Base-by-base conservation (phyloP, 139 green algal genomes). In the Chlorella sp. region DNA sequence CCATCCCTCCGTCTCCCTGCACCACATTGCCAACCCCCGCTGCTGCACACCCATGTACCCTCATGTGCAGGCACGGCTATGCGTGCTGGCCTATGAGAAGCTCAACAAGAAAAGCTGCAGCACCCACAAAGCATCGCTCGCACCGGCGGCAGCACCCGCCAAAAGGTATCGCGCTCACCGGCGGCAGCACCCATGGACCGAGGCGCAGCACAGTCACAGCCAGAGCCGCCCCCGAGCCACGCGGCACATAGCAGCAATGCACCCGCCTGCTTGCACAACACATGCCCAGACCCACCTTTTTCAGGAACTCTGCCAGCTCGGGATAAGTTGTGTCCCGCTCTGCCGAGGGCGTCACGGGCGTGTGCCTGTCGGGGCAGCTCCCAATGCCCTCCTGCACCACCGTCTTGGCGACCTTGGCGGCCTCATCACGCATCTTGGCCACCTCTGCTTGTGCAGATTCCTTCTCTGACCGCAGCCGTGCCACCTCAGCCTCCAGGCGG, bases 251-350 rank as follows among this genome's bases (percentile, higher is more conserved):
- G 75, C 32, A 82, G 12, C 28, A 64, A 9, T 22, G 21, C 39
- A 64, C 69, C 40, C n/a, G 42, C 3, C 57, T 53, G 26, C 39
- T 14, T 14, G 32, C 57, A 69, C 40, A 79, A 9, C 61, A 84
- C 60, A n/a, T 1, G 66, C 40, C 9, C 34, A 19, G 68, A 34
- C 40, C 32, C 37, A 94, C 91, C 92, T 90, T 90, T 36, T 89
- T 87, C 36, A 95, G 71, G 2, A 94, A 64, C 2, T 88, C 81
- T 1, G 91, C 93, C 40, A 95, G 88, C 82, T 93, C 91, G 18
- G 92, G 92, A 28, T 95, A 79, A 0, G 82, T 37, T 11, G 60
- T 34, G 36, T 93, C 92, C 0, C 87, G 61, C 77, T 92, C 85
- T 1, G 76, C 4, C 4, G 81, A 91, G 30, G 91, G 93, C 5